These are phyloP conservation scores for Vaccinium darrowii DNA, from an alignment of 148 eudicot genomes.

Conservation along the genomic window DNA sequence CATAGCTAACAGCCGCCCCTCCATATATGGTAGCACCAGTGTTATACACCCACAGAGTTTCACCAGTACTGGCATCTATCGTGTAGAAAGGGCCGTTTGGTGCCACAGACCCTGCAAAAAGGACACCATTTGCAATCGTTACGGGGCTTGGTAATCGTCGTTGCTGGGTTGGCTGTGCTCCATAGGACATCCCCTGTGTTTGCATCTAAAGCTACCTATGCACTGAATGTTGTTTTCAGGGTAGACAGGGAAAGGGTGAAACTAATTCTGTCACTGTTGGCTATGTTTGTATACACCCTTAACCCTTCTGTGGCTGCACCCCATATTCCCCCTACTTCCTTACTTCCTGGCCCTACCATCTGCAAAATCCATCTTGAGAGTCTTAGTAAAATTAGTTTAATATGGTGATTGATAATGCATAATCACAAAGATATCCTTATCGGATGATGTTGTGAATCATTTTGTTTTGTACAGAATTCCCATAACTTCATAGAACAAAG, in stretches of 20 bases:
- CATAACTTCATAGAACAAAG: no score
- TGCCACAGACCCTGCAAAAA: slow-evolving; percentile 62
- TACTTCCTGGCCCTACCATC: slow-evolving; percentile 6
- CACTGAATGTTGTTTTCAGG: neutral
- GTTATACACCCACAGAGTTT: slow-evolving; percentile 50
- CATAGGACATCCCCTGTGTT: slow-evolving; percentile 28
- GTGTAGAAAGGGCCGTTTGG: slow-evolving; percentile 55
- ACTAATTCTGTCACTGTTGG: neutral
- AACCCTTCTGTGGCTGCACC: slow-evolving; percentile 10
- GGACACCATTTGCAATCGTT: slow-evolving; percentile 43
- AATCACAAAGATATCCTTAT: no score
- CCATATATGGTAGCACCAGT: slow-evolving; percentile 62
- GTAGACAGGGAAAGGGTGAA: slow-evolving; percentile 1
- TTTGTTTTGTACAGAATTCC: no score
- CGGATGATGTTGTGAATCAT: no score
- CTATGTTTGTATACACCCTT: slow-evolving; percentile 12
- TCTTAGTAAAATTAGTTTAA: neutral
- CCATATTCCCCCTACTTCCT: neutral
- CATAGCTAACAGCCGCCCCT: slow-evolving; percentile 58
- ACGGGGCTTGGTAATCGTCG: slow-evolving; percentile 45
- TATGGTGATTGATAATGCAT: no score
- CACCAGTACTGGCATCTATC: slow-evolving; percentile 45
- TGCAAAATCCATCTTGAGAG: neutral
- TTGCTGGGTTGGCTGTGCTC: slow-evolving; percentile 62
- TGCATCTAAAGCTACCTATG: slow-evolving; percentile 4